Evolutionary conservation across 495 filamentous ascomycete genomes (phyloP).

Genomic region (Terfezia boudieri): DNA sequence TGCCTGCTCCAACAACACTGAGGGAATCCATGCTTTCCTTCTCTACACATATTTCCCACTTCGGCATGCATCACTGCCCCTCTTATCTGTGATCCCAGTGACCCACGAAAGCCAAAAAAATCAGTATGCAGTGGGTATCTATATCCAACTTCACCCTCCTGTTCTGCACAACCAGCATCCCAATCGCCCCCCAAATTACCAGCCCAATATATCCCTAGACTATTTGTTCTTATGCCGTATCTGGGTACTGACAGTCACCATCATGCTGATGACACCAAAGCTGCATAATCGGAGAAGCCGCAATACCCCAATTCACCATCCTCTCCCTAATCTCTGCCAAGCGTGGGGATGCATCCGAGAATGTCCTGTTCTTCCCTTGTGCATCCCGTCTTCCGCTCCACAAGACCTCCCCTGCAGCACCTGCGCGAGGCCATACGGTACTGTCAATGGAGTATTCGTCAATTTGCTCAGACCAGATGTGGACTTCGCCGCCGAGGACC

Average conservation of each 20-base stretch:
- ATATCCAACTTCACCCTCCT: too few relatives aligned
- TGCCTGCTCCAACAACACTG: too few relatives aligned
- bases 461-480: slow-evolving; percentile 58
- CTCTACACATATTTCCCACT: too few relatives aligned
- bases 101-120: too few relatives aligned
- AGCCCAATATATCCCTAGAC: too few relatives aligned
- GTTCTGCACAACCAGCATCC: too few relatives aligned
- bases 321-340: slow-evolving; percentile 51
- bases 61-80: too few relatives aligned
- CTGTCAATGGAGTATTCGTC: slow-evolving; percentile 44
- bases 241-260: slow-evolving; percentile 12
- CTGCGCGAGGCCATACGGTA: slow-evolving; percentile 54
- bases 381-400: slow-evolving; percentile 47
- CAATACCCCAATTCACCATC: slow-evolving; percentile 39
- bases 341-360: slow-evolving; percentile 39
- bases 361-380: slow-evolving; percentile 37
- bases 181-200: too few relatives aligned
- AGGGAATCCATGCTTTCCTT: too few relatives aligned
- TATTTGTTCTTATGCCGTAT: too few relatives aligned
- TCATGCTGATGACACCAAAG: slow-evolving; percentile 27
- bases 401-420: slow-evolving; percentile 48
- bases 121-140: too few relatives aligned
- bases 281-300: slow-evolving; percentile 36
- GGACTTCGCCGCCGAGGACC: slow-evolving; percentile 55
- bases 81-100: too few relatives aligned